Evolutionary conservation across 768 basidiomycete genomes (phyloP), one percentile per base, ranked within the genome.

Genomic region (Candolleomyces aberdarensis): DNA sequence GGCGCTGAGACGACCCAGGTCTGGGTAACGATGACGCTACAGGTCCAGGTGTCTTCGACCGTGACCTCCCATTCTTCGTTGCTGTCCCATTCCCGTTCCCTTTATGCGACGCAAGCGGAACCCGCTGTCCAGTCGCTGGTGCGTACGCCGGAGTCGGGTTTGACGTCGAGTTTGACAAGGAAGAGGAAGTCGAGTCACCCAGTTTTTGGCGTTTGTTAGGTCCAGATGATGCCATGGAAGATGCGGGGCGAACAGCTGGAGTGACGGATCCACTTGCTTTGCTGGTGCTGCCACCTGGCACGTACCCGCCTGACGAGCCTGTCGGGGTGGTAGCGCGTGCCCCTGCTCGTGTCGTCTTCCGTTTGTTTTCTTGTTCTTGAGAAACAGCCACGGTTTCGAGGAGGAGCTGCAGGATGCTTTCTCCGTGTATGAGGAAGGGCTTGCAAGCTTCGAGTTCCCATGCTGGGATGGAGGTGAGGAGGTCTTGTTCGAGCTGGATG

Each of bases 371-470:
- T 74, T 94, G 93, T 62, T 88, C 88, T 15, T 82, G 80, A 36
- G 36, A 8, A 9, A 88, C 84, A 54, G 87, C 85, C 50, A 88
- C 74, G 7, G 81, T 85, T 64, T 91, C 87, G 77, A 88, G 83
- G 43, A 99, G 84, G 55, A 89, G 76, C 55, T 88, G 87, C 52
- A 96, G 72, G 66, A 98, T 88, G 65, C 89, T 85, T 64, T 88
- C 82, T 9, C 95, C 96, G 60, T 92, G 84, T 2, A 97, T 90
- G 56, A 92, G 80, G 82, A 98, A 98, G 1, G 85, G 80, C 15
- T 85, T 81, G 0, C 84, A 83, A 29, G 87, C 78, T 63, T 85
- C 82, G 49, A 86, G 80, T 73, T 99, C 97, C 96, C 96, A 99
- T 17, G 80, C 75, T 2, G 94, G 92, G 57, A 98, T 86, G 0